Evolutionary conservation across 768 basidiomycete species (phyloP), one percentile per base, ranked within the genome.

Genomic region (Collybiopsis luxurians): DNA sequence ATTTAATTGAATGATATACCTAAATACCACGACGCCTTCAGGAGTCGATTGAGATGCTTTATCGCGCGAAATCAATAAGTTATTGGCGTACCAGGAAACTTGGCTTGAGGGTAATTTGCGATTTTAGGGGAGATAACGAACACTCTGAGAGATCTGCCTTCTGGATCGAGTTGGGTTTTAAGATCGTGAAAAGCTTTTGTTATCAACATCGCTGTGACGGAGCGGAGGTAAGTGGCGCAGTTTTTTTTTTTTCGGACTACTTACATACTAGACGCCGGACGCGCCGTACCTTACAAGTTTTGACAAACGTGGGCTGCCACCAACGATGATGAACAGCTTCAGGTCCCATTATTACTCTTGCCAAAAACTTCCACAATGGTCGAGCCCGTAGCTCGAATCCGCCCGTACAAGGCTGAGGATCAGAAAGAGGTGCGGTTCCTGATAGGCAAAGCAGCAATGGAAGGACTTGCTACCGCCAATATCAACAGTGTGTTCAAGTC

Each of bases 21-120:
- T 92, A 76, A 92, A 92, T 40, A 87, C 85, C 10, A 93, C 82
- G 23, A 93, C 87, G 12, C 90, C 91, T 91, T 9, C 46, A 50
- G n/a, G 51, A 46, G 11, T 26, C 31, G 23, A 36, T 40, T 40
- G 38, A 28, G 19, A 27, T 30, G 27, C 19, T 19, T 31, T 36
- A 19, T 27, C 51, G 21, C 24, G 26, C 24, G 12, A 24, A 26
- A 26, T 26, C 26, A 5, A 26, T 13, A 24, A 42, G 30, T 19
- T 24, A 42, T 40, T 36, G 53, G 28, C 62, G 56, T 68, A 85
- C 92, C 92, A 66, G 93, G 94, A 68, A 95, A 96, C 71, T 88
- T 92, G 24, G 92, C 95, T 44, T 92, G 80, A 0, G 95, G 95
- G 67, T 96, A 94, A 47, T 86, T 82, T 11, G 89, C 86, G 13